Evolutionary conservation across 306 rosid species (phyloP), one percentile per base, ranked within the genome.

Genomic region (Prunus mongolica): DNA sequence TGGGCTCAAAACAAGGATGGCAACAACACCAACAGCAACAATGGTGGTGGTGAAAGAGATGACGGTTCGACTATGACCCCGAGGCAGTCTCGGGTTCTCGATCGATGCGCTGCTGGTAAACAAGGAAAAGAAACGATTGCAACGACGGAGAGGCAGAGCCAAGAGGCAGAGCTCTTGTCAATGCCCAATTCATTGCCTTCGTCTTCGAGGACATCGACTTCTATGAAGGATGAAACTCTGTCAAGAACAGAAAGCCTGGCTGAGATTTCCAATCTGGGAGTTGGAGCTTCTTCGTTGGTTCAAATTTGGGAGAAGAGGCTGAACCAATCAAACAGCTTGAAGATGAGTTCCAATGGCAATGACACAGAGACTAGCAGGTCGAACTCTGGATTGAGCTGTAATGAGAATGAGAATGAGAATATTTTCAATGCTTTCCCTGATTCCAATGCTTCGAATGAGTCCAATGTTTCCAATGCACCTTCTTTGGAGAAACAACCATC

Each of bases 281-380:
- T 87, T 0, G 97, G 90, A 12, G 97, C 99, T 14, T 91, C 97
- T 34, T 92, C 96, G 30, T 90, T 95, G 0, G 99, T 95, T 56
- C 97, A 86, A 32, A 88, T 95, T 60, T 95, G 99, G 99, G 99
- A 95, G 81, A 90, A 84, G 74, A 90, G 99, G 75, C 85, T 95
- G 0, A 90, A 73, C 65, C 32, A 84, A 34, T 76, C 86, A 12
- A 73, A 69, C 71, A 76, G 67, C 10, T 46, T 67, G 18, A 84
- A 78, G 27, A 55, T 62, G 2, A 80, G 44, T 50, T 60, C 81
- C 54, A 28, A 34, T 47, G 51, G 71, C 7, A 61, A 52, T 24
- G 8, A 24, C 27, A 0, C 67, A 0, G 71, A 66, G 0, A 18
- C 72, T 6, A 78, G 82, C 20, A 69, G 84, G 41, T 76, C 82